Percentiles rank a stretch among this genome's conserved stretches.
These are phyloP conservation scores for Aristolochia fimbriata DNA, from an alignment of 164 flowering plant genomes.

Conservation along the genomic window DNA sequence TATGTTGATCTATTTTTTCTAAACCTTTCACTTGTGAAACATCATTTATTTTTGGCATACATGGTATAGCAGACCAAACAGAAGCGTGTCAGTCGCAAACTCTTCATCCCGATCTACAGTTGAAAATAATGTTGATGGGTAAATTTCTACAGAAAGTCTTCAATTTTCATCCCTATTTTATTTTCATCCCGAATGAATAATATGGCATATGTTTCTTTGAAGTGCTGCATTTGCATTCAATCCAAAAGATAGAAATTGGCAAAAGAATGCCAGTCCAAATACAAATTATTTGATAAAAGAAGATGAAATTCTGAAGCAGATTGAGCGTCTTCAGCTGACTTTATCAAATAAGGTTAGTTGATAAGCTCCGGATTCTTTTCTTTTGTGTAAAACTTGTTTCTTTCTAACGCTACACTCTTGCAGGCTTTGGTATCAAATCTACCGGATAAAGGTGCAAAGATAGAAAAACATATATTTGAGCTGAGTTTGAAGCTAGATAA, in stretches of 20 bases:
- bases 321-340: conserved; percentile 41
- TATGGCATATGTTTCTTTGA: conserved; percentile 5
- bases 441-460: conserved; percentile 64
- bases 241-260: conserved; percentile 54
- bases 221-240: conserved; percentile 69
- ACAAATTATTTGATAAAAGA: conserved; percentile 24
- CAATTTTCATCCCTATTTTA: not conserved
- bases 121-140: conserved; percentile 52
- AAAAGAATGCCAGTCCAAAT: conserved; percentile 20
- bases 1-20: conserved; percentile 7
- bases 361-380: not conserved
- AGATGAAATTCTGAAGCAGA: conserved; percentile 49
- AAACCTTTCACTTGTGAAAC: not conserved
- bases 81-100: conserved; percentile 15
- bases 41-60: not conserved
- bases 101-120: conserved; percentile 28
- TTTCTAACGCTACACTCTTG: conserved; percentile 1
- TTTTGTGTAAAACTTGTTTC: not conserved
- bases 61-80: conserved; percentile 22
- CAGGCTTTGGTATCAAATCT: conserved; percentile 54
- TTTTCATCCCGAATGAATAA: not conserved
- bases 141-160: conserved; percentile 7
- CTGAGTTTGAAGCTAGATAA: conserved; percentile 44
- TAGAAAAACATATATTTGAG: conserved; percentile 49
- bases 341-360: conserved; percentile 47